Conservation (phyloP, 495 filamentous ascomycete species). For the Cercophora samala region DNA sequence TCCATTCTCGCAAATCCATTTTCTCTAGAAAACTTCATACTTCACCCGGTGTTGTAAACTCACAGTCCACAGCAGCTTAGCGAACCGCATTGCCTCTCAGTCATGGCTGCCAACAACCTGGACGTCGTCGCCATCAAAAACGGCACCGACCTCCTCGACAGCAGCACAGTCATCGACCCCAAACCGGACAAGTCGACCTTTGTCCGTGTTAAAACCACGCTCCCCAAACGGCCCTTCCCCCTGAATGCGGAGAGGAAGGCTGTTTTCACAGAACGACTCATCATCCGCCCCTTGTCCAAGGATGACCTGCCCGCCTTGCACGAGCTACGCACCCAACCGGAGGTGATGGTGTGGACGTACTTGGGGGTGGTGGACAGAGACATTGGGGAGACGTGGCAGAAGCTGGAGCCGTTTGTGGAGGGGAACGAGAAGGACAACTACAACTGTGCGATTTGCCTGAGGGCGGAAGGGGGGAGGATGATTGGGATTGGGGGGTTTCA, state of each 20-base stretch:
- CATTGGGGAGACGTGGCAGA: conserved; percentile 33
- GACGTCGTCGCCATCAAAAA: not conserved
- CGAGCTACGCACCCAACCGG: conserved; percentile 45
- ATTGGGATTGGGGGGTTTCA: conserved; percentile 42
- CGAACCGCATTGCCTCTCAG: too few relatives aligned
- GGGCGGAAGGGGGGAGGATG: conserved; percentile 32
- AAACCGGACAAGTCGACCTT: conserved; percentile 12
- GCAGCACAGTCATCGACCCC: conserved; percentile 7
- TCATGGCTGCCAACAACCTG: not conserved
- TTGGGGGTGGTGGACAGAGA: conserved; percentile 36
- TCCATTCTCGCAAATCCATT: too few relatives aligned
- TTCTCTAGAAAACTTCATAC: not conserved
- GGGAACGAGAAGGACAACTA: conserved; percentile 31
- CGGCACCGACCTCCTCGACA: not conserved
- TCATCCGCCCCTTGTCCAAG: conserved; percentile 39
- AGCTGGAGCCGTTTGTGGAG: conserved; percentile 34
- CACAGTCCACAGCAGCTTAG: not conserved
- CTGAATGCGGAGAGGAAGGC: conserved; percentile 26
- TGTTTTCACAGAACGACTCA: conserved; percentile 43
- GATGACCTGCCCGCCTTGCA: conserved; percentile 41
- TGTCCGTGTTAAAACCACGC: conserved; percentile 34
- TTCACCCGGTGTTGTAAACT: not conserved
- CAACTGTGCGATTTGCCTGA: conserved; percentile 43
- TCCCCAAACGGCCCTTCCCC: conserved; percentile 34
- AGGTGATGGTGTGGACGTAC: conserved; percentile 50